Evolutionary conservation across 2,329 filamentous ascomycete genomes (phyloP).

Genomic region (Albifimbria verrucaria): DNA sequence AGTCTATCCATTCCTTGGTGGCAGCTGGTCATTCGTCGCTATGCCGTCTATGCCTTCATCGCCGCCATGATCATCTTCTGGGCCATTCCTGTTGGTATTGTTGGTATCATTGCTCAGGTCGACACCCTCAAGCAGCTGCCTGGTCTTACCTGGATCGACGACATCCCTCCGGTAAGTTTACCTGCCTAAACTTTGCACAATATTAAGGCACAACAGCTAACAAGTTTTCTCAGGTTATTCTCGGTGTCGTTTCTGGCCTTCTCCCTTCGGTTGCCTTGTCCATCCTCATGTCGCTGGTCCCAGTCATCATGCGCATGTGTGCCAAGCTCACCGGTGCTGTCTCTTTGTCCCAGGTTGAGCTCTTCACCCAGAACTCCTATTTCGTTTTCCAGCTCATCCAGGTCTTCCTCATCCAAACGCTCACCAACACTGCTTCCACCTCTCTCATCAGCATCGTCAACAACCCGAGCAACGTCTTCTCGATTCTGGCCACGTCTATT

Average conservation of each 20-base stretch:
- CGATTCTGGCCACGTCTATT: conserved; percentile 66
- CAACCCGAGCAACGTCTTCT: conserved; percentile 59
- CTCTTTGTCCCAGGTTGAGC: conserved; percentile 74
- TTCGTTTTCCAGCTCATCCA: conserved; percentile 92
- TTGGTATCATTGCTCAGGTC: conserved; percentile 84
- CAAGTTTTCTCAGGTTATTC: conserved; percentile 39
- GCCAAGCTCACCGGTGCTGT: conserved; percentile 78
- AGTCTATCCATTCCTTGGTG: conserved; percentile 70
- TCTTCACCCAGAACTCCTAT: conserved; percentile 89
- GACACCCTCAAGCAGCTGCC: conserved; percentile 62
- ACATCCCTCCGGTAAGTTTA: conserved; percentile 57
- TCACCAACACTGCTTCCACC: conserved; percentile 74
- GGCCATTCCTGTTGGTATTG: conserved; percentile 69
- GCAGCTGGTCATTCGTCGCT: conserved; percentile 68
- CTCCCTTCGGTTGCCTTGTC: conserved; percentile 77
- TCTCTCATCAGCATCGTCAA: conserved; percentile 61
- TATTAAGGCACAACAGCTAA: conserved; percentile 3
- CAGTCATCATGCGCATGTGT: conserved; percentile 60
- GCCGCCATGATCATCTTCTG: conserved; percentile 81
- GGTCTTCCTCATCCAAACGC: conserved; percentile 83
- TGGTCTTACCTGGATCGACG: conserved; percentile 70
- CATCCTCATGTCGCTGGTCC: conserved; percentile 79
- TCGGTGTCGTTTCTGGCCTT: conserved; percentile 79
- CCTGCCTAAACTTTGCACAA: no score
- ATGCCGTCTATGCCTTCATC: conserved; percentile 63